Conservation (phyloP, 345 rosid genomes). For the Citrus medica region DNA sequence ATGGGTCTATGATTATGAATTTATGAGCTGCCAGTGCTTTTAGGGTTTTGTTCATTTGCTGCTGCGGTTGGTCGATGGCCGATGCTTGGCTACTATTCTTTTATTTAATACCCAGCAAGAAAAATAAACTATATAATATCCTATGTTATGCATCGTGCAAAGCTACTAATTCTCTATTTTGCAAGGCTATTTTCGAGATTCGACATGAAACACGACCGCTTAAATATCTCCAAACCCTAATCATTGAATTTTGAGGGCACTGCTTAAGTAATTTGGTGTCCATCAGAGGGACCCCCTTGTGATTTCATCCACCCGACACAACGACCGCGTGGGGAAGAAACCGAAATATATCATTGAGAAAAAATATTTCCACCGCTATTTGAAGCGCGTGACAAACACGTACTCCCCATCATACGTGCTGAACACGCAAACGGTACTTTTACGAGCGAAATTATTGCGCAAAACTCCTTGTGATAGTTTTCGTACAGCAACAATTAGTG, state of each 20-base stretch:
- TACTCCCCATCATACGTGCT: too few species aligned
- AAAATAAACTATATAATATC: too few species aligned
- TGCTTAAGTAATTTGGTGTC: conserved; percentile 1
- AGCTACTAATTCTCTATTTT: too few species aligned
- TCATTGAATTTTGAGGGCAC: conserved; percentile 6
- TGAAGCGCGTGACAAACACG: too few species aligned
- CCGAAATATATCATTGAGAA: background rate
- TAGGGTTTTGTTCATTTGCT: background rate
- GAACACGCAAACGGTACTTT: too few species aligned
- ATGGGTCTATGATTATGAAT: too few species aligned
- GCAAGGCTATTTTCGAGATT: background rate
- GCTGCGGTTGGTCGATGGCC: background rate
- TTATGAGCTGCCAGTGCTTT: background rate
- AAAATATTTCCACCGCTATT: background rate
- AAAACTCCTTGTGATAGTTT: too few species aligned
- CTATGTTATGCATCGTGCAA: too few species aligned
- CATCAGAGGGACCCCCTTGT: conserved; percentile 6
- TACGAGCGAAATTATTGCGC: too few species aligned
- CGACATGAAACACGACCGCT: too few species aligned
- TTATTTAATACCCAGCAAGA: too few species aligned
- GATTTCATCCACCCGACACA: background rate
- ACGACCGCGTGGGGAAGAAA: background rate
- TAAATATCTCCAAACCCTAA: background rate
- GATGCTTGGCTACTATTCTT: background rate
- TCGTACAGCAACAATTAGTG: too few species aligned